Percentiles rank a stretch among this genome's conserved stretches.
phyloP scores from a whole-genome alignment of 371 early-diverging fungal species.

The Gilbertella persicaria region DNA sequence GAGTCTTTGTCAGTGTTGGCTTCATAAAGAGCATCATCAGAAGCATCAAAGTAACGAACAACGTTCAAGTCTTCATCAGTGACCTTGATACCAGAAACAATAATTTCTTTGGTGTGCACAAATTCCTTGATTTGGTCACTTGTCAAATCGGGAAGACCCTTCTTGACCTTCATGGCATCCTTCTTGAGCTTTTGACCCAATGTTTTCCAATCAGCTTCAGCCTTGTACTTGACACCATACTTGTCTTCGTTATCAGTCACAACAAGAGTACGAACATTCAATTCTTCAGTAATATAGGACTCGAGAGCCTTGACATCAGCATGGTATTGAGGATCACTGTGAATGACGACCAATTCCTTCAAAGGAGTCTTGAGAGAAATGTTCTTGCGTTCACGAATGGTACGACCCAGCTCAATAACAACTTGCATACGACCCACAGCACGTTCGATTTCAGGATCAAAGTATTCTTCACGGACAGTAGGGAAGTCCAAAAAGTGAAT shows the following conservation, averaged over 20 bases:
- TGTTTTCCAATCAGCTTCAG: conserved; percentile 89
- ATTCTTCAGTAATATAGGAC: conserved; percentile 91
- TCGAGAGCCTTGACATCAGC: conserved; percentile 84
- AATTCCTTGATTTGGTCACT: conserved; percentile 85
- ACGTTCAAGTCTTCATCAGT: conserved; percentile 84
- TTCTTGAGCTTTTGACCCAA: conserved; percentile 90
- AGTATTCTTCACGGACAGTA: conserved; percentile 91
- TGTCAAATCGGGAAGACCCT: conserved; percentile 80
- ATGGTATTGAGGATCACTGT: conserved; percentile 85
- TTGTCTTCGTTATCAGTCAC: conserved; percentile 89
- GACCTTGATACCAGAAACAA: conserved; percentile 82
- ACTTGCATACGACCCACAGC: conserved; percentile 94
- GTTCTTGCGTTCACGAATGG: conserved; percentile 92
- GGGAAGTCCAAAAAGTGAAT: conserved; percentile 96
- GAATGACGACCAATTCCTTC: conserved; percentile 92
- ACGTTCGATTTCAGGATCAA: conserved; percentile 93
- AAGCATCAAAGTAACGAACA: conserved; percentile 74
- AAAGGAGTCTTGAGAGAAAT: conserved; percentile 98
- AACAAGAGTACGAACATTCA: conserved; percentile 87
- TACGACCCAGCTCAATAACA: conserved; percentile 97
- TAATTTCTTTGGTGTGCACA: conserved; percentile 64
- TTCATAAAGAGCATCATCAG: conserved; percentile 63
- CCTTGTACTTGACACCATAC: conserved; percentile 91
- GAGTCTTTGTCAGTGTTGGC: conserved; percentile 84
- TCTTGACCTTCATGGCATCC: conserved; percentile 86